Conservation (phyloP, 306 rosid genomes). For the Quercus dentata region DNA sequence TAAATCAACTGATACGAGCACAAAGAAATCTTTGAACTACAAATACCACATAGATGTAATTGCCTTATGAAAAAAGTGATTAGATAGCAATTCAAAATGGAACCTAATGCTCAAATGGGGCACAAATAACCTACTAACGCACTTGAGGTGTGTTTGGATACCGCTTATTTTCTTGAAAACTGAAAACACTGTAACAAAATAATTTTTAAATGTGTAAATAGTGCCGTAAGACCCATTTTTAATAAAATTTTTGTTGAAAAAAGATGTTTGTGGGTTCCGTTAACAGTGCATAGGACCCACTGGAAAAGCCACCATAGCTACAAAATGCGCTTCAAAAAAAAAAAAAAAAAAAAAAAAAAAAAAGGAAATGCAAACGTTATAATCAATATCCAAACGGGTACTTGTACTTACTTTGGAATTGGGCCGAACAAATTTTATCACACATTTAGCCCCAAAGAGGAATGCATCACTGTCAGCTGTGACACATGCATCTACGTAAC, state of each 20-base stretch:
- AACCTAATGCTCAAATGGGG: not conserved
- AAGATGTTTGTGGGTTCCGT: too few relatives aligned
- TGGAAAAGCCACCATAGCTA: too few relatives aligned
- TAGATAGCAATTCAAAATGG: not conserved
- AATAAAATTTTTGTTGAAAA: too few relatives aligned
- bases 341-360: too few relatives aligned
- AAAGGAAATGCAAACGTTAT: too few relatives aligned
- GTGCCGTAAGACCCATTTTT: too few relatives aligned
- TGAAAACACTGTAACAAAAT: too few relatives aligned
- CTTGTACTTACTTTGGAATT: slow-evolving; percentile 59
- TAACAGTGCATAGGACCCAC: too few relatives aligned
- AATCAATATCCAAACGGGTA: too few relatives aligned
- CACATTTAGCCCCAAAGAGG: slow-evolving; percentile 76
- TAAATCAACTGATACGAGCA: not conserved
- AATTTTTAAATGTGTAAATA: too few relatives aligned
- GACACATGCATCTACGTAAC: slow-evolving; percentile 85
- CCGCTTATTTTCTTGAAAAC: too few relatives aligned
- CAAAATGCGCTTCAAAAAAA: too few relatives aligned
- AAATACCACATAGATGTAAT: not conserved
- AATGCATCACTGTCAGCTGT: slow-evolving; percentile 89
- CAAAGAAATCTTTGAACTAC: not conserved
- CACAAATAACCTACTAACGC: not conserved
- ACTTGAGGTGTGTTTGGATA: not conserved
- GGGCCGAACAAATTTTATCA: slow-evolving; percentile 61
- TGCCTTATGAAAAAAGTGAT: not conserved